Conservation (phyloP, 176 grass and related monocot species). For the Eragrostis nindensis region DNA sequence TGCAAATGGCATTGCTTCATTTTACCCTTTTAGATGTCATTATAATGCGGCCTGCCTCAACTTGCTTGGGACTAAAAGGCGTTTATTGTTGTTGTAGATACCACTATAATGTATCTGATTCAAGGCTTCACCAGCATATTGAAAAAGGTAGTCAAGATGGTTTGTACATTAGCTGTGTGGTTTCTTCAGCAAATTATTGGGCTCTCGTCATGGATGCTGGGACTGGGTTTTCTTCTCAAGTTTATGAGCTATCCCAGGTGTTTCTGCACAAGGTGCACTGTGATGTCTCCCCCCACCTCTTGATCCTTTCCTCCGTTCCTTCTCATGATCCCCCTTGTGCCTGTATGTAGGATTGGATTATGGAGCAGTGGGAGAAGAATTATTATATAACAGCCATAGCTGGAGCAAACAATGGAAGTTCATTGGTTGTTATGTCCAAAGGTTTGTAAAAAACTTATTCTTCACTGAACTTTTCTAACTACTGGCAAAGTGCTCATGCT, state of each 20-base stretch:
- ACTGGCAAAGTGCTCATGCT: no score
- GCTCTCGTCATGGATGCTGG: constrained; percentile 93
- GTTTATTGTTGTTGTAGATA: no score
- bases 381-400: constrained; percentile 91
- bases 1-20: constrained; percentile 29
- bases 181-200: constrained; percentile 78
- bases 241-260: constrained; percentile 75
- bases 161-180: constrained; percentile 78
- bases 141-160: constrained; percentile 91
- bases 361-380: constrained; percentile 92
- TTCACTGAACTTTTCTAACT: not conserved
- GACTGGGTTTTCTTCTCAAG: constrained; percentile 72
- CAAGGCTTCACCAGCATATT: constrained; percentile 83
- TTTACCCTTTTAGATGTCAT: constrained; percentile 64
- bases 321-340: constrained; percentile 10
- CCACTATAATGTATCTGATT: constrained; percentile 68
- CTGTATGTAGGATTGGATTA: constrained; percentile 82
- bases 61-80: no score
- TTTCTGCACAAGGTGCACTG: constrained; percentile 78
- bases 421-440: constrained; percentile 93
- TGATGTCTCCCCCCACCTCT: not conserved
- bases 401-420: constrained; percentile 86
- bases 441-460: constrained; percentile 53
- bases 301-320: no score
- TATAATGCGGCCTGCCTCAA: constrained; percentile 22